A percentile compares a stretch with the other conserved stretches of the same genome.
Evolutionary conservation across 306 rosid genomes (phyloP).

Genomic region (Gleditsia sinensis): DNA sequence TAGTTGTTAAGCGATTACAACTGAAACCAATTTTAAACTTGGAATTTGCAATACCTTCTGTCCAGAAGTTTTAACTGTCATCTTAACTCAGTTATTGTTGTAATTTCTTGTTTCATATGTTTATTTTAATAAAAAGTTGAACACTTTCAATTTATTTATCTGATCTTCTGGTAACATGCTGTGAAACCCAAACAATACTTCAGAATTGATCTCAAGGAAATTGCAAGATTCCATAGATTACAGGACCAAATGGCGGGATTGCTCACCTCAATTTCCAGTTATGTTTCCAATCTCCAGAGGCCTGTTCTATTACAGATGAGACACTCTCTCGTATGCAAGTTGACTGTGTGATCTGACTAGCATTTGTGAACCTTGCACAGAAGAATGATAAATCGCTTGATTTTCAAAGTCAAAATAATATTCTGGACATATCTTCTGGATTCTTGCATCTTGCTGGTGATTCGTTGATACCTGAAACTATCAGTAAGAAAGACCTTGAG

Average conservation of each 20-base stretch:
- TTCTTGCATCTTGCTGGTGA: constrained; percentile 83
- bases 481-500: constrained; percentile 66
- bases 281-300: constrained; percentile 41
- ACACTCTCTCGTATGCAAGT: constrained; percentile 11
- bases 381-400: constrained; percentile 40
- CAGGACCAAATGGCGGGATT: constrained; percentile 73
- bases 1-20: constrained; percentile 2
- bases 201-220: constrained; percentile 52
- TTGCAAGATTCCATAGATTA: constrained; percentile 53
- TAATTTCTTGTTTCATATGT: constrained; percentile 15
- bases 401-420: constrained; percentile 44
- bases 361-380: constrained; percentile 52
- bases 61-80: background rate
- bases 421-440: constrained; percentile 87
- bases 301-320: constrained; percentile 25
- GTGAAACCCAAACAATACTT: constrained; percentile 30
- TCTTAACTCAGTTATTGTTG: constrained; percentile 23
- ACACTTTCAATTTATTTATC: background rate
- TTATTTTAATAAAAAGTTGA: constrained; percentile 17
- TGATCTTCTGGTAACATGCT: constrained; percentile 24
- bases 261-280: constrained; percentile 61
- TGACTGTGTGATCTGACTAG: constrained; percentile 35
- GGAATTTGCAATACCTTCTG: constrained; percentile 23
- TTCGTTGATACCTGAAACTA: constrained; percentile 72
- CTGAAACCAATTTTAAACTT: background rate